Conservation (phyloP, 257 asterid species). For the Solanum appendiculatum region DNA sequence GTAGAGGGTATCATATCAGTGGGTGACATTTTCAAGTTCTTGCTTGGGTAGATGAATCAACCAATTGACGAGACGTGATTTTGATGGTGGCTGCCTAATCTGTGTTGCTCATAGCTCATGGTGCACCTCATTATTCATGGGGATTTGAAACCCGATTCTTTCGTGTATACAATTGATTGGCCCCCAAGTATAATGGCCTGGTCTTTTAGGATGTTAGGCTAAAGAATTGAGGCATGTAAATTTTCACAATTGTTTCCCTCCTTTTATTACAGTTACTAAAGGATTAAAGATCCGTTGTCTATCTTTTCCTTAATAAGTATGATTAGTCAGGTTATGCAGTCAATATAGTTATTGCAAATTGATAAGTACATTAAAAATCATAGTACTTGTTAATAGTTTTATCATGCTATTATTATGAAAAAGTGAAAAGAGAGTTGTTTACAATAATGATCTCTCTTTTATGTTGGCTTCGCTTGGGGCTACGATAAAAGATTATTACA, state of each 20-base stretch:
- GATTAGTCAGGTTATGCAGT: not conserved
- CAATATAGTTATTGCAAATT: not conserved
- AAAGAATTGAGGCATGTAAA: slow-evolving; percentile 14
- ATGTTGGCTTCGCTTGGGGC: not conserved
- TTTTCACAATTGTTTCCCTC: slow-evolving; percentile 3
- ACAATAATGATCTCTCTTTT: not conserved
- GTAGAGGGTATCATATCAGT: slow-evolving; percentile 75
- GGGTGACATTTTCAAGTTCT: slow-evolving; percentile 67
- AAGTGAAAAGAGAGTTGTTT: not conserved
- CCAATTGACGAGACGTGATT: not conserved
- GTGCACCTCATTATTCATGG: slow-evolving; percentile 1
- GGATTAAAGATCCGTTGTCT: not conserved
- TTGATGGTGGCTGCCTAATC: not conserved
- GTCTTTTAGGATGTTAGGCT: slow-evolving; percentile 16
- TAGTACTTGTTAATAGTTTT: not conserved
- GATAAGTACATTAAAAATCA: not conserved
- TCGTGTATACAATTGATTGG: slow-evolving; percentile 29
- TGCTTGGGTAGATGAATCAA: slow-evolving; percentile 38
- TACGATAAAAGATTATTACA: not conserved
- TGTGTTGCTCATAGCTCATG: not conserved
- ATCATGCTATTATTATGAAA: not conserved
- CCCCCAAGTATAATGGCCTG: slow-evolving; percentile 32
- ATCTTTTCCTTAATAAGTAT: slow-evolving; percentile 8
- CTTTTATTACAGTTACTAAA: not conserved
- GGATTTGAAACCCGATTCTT: slow-evolving; percentile 11